Evolutionary conservation across 2,329 filamentous ascomycete genomes (phyloP), one percentile per base, ranked within the genome.

Genomic region (Hysterium pulicare): DNA sequence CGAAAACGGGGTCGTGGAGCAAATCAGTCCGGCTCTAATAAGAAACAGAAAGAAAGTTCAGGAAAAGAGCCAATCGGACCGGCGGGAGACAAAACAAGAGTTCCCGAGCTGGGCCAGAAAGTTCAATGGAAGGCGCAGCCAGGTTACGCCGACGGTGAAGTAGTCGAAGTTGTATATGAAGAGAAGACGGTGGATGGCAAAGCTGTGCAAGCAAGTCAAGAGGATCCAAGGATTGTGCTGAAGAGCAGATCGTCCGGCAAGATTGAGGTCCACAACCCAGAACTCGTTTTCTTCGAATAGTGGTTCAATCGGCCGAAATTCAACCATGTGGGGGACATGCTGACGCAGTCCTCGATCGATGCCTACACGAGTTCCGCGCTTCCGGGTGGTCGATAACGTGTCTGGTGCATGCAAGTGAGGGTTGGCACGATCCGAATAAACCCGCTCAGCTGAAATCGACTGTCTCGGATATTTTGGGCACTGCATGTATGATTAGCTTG

Each of bases 151-250:
- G 58, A 69, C 26, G 71, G 70, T 1, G 63, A 67, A 41, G 70
- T 71, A 1, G 58, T 69, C 3, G 70, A 74, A 46, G 59, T 71
- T 24, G 48, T 71, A 31, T 68, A 62, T 22, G 58, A 62, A 35
- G 56, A 62, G 32, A 72, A 69, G 60, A 58, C 58, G 23, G 61
- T 72, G 7, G 65, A 70, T 31, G 68, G 70, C 2, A 67, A 72
- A 52, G 53, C 54, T 22, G 64, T 69, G 31, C 69, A 72, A 51
- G 70, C 58, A 1, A 67, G 60, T 32, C 63, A 69, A 41, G 61
- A 69, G 32, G 70, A 72, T 50, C 69, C 71, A 4, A 62, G 62
- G 48, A 54, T 73, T 33, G 68, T 73, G 15, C 46, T 72, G 45
- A 69, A 62, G 52, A 67, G 58, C 36, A 61, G 54, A 8, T 58